These are phyloP conservation scores for Mucor racemosus DNA, from an alignment of 371 early-diverging fungal species.

Conservation along the genomic window DNA sequence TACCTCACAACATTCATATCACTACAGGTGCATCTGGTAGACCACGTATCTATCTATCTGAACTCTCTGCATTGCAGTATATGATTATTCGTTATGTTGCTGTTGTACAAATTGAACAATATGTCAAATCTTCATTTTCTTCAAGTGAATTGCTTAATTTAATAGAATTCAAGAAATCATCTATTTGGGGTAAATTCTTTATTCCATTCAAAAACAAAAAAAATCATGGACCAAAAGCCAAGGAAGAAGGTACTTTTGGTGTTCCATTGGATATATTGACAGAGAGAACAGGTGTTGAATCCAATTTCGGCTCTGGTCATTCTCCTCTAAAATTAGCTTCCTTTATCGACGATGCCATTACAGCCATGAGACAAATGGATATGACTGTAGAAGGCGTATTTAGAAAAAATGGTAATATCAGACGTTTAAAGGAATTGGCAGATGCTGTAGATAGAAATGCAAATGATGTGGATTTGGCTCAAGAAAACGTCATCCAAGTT, in stretches of 20 bases:
- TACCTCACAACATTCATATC: slow-evolving; percentile 18
- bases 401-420: slow-evolving; percentile 96
- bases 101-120: slow-evolving; percentile 73
- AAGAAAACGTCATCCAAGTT: slow-evolving; percentile 87
- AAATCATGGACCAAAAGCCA: slow-evolving; percentile 32
- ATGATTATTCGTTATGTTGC: slow-evolving; percentile 90
- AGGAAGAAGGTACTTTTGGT: slow-evolving; percentile 66
- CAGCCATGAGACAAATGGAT: slow-evolving; percentile 81
- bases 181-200: slow-evolving; percentile 78
- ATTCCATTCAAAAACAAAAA: slow-evolving; percentile 62
- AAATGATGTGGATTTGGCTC: slow-evolving; percentile 66
- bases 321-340: slow-evolving; percentile 78
- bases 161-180: slow-evolving; percentile 73
- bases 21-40: slow-evolving; percentile 18
- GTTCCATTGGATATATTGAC: slow-evolving; percentile 50
- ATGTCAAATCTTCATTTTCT: slow-evolving; percentile 68
- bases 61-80: slow-evolving; percentile 83
- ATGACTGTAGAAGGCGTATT: slow-evolving; percentile 94
- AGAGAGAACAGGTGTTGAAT: slow-evolving; percentile 80
- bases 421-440: slow-evolving; percentile 79
- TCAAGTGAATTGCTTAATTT: slow-evolving; percentile 71
- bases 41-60: slow-evolving; percentile 68
- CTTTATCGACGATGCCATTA: slow-evolving; percentile 86
- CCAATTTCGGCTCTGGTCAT: slow-evolving; percentile 78
- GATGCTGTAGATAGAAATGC: slow-evolving; percentile 84